Conservation (phyloP, 176 grass and related monocot species). For the Saccharum officinarum region DNA sequence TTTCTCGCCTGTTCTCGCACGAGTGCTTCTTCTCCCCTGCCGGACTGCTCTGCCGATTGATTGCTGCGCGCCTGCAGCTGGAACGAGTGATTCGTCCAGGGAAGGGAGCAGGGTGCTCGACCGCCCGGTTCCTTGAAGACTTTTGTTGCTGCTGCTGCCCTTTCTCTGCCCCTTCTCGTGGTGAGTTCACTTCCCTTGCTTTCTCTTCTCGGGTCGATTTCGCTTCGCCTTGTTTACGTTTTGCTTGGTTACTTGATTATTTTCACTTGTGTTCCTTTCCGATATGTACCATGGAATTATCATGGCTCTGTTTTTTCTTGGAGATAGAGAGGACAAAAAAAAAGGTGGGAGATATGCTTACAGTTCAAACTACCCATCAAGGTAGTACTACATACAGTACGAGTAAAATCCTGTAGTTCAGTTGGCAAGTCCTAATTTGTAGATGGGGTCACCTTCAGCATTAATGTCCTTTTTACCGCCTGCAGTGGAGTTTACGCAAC, state of each 20-base stretch:
- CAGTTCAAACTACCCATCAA: neutral
- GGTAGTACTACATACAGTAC: neutral
- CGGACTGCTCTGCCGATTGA: neutral
- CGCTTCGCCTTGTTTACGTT: neutral
- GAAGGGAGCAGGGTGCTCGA: neutral
- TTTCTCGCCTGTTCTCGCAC: neutral
- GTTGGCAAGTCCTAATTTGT: slow-evolving; percentile 14
- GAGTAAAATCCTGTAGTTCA: neutral
- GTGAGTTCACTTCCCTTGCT: neutral
- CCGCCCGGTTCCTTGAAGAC: neutral
- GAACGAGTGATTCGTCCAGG: neutral
- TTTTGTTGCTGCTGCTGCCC: neutral
- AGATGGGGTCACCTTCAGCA: neutral
- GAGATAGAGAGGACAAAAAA: neutral
- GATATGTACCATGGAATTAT: neutral
- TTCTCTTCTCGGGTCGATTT: neutral
- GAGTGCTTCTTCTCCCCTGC: neutral
- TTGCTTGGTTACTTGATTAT: neutral
- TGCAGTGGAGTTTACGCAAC: slow-evolving; percentile 21
- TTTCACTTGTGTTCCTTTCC: slow-evolving; percentile 11
- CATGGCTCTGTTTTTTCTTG: neutral
- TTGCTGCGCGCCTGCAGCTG: neutral
- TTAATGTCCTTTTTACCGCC: neutral
- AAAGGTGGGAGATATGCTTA: slow-evolving; percentile 7
- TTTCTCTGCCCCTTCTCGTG: neutral